Base-by-base conservation (phyloP, 2,329 filamentous ascomycete genomes). In the Metarhizium robertsii region DNA sequence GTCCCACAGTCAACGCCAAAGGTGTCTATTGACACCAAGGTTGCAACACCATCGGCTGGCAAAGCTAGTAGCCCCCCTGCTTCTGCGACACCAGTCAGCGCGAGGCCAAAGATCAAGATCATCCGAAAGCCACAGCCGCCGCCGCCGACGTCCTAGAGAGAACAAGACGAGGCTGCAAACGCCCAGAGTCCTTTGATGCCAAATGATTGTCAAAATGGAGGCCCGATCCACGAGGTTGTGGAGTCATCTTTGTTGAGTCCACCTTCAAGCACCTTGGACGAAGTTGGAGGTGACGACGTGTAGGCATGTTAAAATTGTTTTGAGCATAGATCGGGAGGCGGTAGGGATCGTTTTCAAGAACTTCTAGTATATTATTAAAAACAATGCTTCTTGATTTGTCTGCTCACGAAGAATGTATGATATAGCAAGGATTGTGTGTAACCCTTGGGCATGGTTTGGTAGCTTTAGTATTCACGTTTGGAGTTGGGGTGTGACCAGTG, bases 81-180 rank as follows among this genome's bases (percentile, higher is more conserved):
- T 18, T 55, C 61, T 11, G 57, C 56, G 6, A 65, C 64, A 5
- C 66, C 66, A 2, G 57, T 59, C 18, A 60, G 59, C 50, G 62
- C 63, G 25, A 61, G 68, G 30, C 66, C 67, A 2, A 72, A 72
- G 59, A 72, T 72, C 29, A 72, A 72, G 50, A 67, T 72, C 46
- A 66, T 71, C n/a, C 64, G 68, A 49, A 72, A 71, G 55, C 64
- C 68, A 29, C 65, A 68, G 16, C 58, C 57, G 14, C 57, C 57
- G 14, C 57, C 61, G n/a, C 52, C 57, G 13, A 36, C 63, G 62
- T 16, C 53, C 52, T 66, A 61, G 57, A 56, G 56, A 53, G 50
- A 43, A 32, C 8, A 14, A 48, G 11, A 29, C 7, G 45, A 48
- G 20, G 45, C 43, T 25, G 18, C 18, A 20, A n/a, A n/a, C n/a